Conservation (phyloP, 345 rosid genomes). For the Bretschneidera sinensis region DNA sequence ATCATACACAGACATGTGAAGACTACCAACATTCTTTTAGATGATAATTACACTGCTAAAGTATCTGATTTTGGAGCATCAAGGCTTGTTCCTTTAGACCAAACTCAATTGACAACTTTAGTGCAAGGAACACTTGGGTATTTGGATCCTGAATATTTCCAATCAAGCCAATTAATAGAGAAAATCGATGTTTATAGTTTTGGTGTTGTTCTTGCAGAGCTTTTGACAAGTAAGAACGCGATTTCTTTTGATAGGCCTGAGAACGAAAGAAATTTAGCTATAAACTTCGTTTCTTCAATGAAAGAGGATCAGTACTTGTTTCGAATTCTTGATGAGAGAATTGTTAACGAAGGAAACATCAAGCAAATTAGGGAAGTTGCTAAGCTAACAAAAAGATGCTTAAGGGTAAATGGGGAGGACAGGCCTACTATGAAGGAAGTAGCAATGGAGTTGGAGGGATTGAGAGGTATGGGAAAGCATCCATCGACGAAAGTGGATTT, state of each 20-base stretch:
- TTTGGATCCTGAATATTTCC: slow-evolving; percentile 41
- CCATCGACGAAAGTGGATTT: neutral
- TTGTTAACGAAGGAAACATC: slow-evolving; percentile 3
- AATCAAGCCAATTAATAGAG: slow-evolving; percentile 31
- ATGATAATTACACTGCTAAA: slow-evolving; percentile 32
- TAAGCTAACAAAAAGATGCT: slow-evolving; percentile 18
- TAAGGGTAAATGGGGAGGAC: slow-evolving; percentile 24
- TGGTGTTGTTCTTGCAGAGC: slow-evolving; percentile 39
- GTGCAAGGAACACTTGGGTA: slow-evolving; percentile 45
- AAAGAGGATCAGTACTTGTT: slow-evolving; percentile 13
- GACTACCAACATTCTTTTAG: slow-evolving; percentile 40
- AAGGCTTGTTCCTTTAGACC: slow-evolving; percentile 33
- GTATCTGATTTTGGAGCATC: slow-evolving; percentile 54
- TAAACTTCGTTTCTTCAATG: slow-evolving; percentile 19
- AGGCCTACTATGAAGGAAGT: slow-evolving; percentile 39
- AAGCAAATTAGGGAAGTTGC: slow-evolving; percentile 16
- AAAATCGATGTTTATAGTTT: slow-evolving; percentile 55
- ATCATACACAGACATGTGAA: slow-evolving; percentile 44
- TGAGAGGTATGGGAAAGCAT: slow-evolving; percentile 14
- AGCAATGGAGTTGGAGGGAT: slow-evolving; percentile 23
- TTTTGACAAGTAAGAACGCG: slow-evolving; percentile 27
- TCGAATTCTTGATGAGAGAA: slow-evolving; percentile 15
- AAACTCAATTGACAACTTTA: slow-evolving; percentile 32
- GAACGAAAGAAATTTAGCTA: slow-evolving; percentile 24
- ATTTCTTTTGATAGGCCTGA: slow-evolving; percentile 20